Evolutionary conservation across 129 eudicot species (phyloP).

Genomic region (Logfia minima): DNA sequence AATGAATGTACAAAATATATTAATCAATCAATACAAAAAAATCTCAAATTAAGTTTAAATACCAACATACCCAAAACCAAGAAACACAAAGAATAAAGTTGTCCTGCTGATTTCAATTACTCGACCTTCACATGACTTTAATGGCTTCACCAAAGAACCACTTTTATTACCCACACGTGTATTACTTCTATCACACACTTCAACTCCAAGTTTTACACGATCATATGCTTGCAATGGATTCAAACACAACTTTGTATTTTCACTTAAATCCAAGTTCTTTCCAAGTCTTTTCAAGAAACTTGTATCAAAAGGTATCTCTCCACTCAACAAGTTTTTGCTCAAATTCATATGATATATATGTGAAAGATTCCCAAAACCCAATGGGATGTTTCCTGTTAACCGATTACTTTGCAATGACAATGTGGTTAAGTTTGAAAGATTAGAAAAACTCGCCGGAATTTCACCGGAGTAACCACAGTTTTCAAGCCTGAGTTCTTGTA

Average conservation of each 20-base stretch:
- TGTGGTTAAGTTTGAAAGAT: constrained; percentile 50
- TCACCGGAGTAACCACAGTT: constrained; percentile 63
- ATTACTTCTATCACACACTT: constrained; percentile 46
- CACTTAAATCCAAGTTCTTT: constrained; percentile 67
- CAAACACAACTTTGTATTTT: constrained; percentile 69
- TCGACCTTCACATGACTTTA: constrained; percentile 56
- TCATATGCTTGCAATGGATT: constrained; percentile 44
- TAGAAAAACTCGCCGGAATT: constrained; percentile 50
- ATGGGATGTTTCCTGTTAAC: constrained; percentile 61
- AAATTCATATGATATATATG: constrained; percentile 73
- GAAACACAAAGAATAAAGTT: constrained; percentile 34
- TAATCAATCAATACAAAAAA: constrained; percentile 1
- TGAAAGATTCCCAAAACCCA: constrained; percentile 48
- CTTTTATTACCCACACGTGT: constrained; percentile 36
- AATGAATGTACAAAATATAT: neutral
- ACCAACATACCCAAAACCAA: constrained; percentile 30
- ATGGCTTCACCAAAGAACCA: constrained; percentile 43
- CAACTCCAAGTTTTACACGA: constrained; percentile 39
- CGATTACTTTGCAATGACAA: constrained; percentile 69
- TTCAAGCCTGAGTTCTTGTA: constrained; percentile 72
- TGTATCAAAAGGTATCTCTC: constrained; percentile 66
- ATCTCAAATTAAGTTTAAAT: constrained; percentile 13
- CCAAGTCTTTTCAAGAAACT: constrained; percentile 70
- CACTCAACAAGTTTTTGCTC: constrained; percentile 67
- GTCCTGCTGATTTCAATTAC: constrained; percentile 16